Base-by-base conservation (phyloP, 441 rosid genomes). In the Raphanus hybrid region DNA sequence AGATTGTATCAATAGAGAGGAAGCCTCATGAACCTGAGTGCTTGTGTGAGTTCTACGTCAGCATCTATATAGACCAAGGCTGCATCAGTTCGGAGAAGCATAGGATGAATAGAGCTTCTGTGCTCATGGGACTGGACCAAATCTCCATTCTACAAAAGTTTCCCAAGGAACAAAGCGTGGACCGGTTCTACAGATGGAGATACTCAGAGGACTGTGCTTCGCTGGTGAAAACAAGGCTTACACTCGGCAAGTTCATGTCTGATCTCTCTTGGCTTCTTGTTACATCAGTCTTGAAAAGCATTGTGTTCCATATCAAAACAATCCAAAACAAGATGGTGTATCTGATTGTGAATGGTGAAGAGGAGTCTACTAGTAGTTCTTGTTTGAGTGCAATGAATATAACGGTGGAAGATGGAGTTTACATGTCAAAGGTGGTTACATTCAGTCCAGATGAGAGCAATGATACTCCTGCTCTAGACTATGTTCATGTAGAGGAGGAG, bases 211-310 rank as follows among this genome's bases (percentile, higher is more conserved):
- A 95, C 83, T 86, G 91, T 82, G 26, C 85, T 70, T 76, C 69
- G 0, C 37, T 89, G 35, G 86, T 74, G 50, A 85, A 82, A 71
- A 80, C 91, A 59, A 95, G 88, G 75, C 62, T 95, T 29, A 82
- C 85, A 54, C 15, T 81, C 16, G 96, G 96, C 35, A 93, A 82
- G 78, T 92, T 95, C 81, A 79, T 63, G 59, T 73, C 89, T 34
- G 98, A 95, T 74, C 64, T 91, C 43, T 71, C 93, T 1, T 93
- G 93, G 93, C 64, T 93, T 11, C 82, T 90, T 76, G 96, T 86
- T 71, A 69, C 95, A 57, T 91, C 98, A 7, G 86, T 86, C 74
- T 20, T 86, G 84, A 90, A 88, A 82, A 78, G 68, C 50, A 77
- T 78, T 68, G 71, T 83, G 62, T 89, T 90, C 74, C 83, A 85